phyloP scores from a whole-genome alignment of 1,284 basidiomycete genomes.

The Ustilago xerochloae region DNA sequence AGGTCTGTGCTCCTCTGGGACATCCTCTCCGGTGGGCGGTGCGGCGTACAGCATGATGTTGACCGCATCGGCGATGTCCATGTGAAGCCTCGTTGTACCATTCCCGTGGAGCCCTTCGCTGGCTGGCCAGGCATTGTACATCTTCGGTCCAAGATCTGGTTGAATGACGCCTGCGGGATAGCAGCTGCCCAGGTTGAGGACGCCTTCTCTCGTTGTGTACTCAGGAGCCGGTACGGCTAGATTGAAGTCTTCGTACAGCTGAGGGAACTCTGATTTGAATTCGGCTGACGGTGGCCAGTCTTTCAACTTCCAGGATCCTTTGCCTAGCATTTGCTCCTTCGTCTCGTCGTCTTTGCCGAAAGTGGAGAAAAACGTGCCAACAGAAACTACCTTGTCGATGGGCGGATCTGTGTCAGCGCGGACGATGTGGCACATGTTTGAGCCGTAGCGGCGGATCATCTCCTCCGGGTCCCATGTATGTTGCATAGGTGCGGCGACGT shows the following conservation, averaged over 20 bases:
- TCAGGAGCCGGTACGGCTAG: constrained; percentile 84
- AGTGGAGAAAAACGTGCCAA: constrained; percentile 81
- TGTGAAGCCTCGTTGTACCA: constrained; percentile 87
- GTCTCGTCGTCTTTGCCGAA: constrained; percentile 78
- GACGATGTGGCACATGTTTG: constrained; percentile 77
- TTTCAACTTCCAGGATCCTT: constrained; percentile 80
- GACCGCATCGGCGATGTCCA: constrained; percentile 95
- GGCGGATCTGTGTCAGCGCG: constrained; percentile 70
- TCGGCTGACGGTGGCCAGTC: constrained; percentile 92
- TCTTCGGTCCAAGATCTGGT: constrained; percentile 84
- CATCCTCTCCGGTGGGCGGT: constrained; percentile 25
- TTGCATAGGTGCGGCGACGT: constrained; percentile 29
- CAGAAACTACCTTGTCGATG: constrained; percentile 74
- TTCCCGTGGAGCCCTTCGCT: constrained; percentile 74
- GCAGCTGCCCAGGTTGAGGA: constrained; percentile 82
- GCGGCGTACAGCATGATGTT: constrained; percentile 77
- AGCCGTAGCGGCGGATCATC: constrained; percentile 74
- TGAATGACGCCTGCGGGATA: constrained; percentile 84
- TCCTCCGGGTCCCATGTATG: constrained; percentile 80
- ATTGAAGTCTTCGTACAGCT: constrained; percentile 87
- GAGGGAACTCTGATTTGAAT: constrained; percentile 84
- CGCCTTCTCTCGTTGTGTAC: constrained; percentile 87
- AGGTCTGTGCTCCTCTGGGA: constrained; percentile 64
- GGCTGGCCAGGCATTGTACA: constrained; percentile 70
- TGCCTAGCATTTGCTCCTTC: constrained; percentile 67